Evolutionary conservation across 1,284 basidiomycete genomes (phyloP).

Genomic region (Anthracocystis panici-leucophaei): DNA sequence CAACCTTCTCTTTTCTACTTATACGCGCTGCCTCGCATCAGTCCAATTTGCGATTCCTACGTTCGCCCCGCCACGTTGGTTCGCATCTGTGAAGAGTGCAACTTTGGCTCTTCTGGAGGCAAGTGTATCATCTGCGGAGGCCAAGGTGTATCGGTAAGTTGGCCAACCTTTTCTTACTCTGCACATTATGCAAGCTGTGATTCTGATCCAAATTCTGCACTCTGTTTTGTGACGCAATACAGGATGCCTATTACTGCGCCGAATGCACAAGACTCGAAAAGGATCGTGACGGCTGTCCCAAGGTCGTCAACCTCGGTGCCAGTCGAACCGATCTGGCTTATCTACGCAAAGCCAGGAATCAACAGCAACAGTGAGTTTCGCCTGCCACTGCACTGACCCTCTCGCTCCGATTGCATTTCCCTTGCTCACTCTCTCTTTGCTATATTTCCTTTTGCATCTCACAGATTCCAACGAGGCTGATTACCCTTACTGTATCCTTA

Average conservation of each 20-base stretch:
- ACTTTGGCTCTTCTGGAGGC: slow-evolving; percentile 94
- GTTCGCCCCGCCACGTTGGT: slow-evolving; percentile 97
- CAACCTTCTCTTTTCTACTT: neutral
- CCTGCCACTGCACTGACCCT: neutral
- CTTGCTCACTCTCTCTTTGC: neutral
- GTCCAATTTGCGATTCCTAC: slow-evolving; percentile 99
- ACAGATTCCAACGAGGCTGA: slow-evolving; percentile 39
- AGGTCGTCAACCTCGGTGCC: slow-evolving; percentile 93
- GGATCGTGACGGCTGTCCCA: slow-evolving; percentile 97
- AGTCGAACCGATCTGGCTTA: slow-evolving; percentile 62
- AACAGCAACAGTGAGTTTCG: slow-evolving; percentile 50
- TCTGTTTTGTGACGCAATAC: neutral
- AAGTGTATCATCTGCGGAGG: slow-evolving; percentile 89
- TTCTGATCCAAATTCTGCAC: neutral
- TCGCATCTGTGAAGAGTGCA: slow-evolving; percentile 98
- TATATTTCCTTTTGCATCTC: neutral
- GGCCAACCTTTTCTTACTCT: neutral
- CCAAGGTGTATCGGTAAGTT: slow-evolving; percentile 63
- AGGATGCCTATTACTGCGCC: slow-evolving; percentile 69
- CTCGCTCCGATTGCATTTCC: neutral
- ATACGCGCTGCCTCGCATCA: slow-evolving; percentile 68
- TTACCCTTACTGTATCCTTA: neutral
- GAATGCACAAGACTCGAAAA: slow-evolving; percentile 93
- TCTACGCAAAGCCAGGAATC: slow-evolving; percentile 57
- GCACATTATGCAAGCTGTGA: neutral